Base-by-base conservation (phyloP, 2,329 filamentous ascomycete species). In the Pyrenophora seminiperda region DNA sequence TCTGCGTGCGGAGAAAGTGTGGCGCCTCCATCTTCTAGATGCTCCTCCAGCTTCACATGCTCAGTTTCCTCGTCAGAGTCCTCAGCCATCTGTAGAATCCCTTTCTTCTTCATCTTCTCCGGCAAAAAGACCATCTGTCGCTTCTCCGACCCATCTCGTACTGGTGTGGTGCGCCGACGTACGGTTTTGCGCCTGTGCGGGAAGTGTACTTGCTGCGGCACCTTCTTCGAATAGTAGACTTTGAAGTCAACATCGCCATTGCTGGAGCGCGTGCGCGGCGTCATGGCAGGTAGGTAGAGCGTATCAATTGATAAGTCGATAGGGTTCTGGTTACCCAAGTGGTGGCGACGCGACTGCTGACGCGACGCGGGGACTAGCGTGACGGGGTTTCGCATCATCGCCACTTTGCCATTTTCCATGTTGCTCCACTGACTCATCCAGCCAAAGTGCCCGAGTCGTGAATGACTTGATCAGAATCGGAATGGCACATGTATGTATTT, bases 191-290 rank as follows among this genome's bases (percentile, higher is more conserved):
- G 51, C 42, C 51, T 57, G 27, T 64, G 61, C 3, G 70, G 67
- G 20, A 72, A 72, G 32, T 59, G 47, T 6, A 54, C 40, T 31
- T 72, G 69, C 29, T 67, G 58, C 6, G 67, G 63, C 2, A 62
- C 44, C 34, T 64, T 71, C 36, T 66, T 72, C 9, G 67, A 63
- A 15, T 66, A 68, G 47, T 70, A 72, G 27, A 62, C 61, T 37
- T 66, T 70, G 41, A 45, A 63, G 11, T 61, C 48, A 9, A 57
- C 50, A 6, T 66, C 56, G 37, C 55, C 54, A 24, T 70, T 72
- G 39, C 58, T 59, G 9, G 50, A 55, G 39, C 67, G 59, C 22
- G 67, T 70, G 13, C 52, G 58, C 9, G 65, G 56, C 15, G 67
- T 64, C 68, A 72, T 71, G 19, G 42, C 59, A 42, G 7, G 37